Conservation (phyloP, 306 rosid species). For the Urtica urens region DNA sequence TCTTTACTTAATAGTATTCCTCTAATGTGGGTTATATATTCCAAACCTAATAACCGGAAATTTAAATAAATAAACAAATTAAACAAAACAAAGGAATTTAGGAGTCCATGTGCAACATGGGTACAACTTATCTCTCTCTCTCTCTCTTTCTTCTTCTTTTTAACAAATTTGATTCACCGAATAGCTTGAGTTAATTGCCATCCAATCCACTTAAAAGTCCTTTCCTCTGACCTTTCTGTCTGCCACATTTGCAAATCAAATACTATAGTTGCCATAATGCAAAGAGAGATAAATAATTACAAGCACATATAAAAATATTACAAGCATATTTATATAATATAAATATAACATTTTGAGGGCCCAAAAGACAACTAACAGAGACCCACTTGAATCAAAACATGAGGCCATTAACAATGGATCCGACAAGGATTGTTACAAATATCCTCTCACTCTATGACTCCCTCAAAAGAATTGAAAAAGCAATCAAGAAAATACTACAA, state of each 20-base stretch:
- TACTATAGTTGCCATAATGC: slow-evolving; percentile 23
- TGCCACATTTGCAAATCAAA: slow-evolving; percentile 22
- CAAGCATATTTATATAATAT: too few relatives aligned
- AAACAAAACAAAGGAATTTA: neutral
- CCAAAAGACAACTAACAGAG: slow-evolving; percentile 25
- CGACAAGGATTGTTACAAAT: slow-evolving; percentile 16
- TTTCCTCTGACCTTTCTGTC: slow-evolving; percentile 21
- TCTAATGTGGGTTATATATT: too few relatives aligned
- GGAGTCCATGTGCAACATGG: slow-evolving; percentile 19
- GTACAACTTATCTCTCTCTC: neutral
- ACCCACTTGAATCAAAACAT: slow-evolving; percentile 3
- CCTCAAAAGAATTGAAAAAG: neutral
- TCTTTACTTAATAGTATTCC: too few relatives aligned
- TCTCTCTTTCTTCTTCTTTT: too few relatives aligned
- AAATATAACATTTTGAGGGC: too few relatives aligned
- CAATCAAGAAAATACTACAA: neutral
- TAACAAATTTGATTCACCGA: neutral
- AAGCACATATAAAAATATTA: neutral
- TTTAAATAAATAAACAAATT: too few relatives aligned
- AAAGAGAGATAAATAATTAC: neutral
- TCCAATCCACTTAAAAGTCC: slow-evolving; percentile 2
- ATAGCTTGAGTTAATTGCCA: neutral
- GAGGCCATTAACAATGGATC: slow-evolving; percentile 15
- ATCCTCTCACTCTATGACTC: slow-evolving; percentile 10
- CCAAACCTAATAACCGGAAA: too few relatives aligned